A percentile compares a stretch with the other conserved stretches of the same genome.
phyloP scores from a whole-genome alignment of 768 basidiomycete species.

The Panus rudis region DNA sequence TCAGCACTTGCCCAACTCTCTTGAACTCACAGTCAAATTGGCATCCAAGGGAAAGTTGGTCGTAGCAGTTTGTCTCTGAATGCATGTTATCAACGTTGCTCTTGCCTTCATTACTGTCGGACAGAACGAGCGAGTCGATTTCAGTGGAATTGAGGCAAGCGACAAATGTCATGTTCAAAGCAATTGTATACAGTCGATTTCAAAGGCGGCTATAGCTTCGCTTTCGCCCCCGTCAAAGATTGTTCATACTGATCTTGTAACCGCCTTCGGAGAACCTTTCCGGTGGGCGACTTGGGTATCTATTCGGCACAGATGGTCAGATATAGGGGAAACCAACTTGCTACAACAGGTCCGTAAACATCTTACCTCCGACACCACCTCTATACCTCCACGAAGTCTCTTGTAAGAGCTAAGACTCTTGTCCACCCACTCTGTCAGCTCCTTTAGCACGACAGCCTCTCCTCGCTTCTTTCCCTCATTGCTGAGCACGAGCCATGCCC shows the following conservation, averaged over 20 bases:
- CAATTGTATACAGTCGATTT: no score
- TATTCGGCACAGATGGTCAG: constrained; percentile 15
- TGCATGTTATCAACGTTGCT: no score
- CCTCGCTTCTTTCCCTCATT: constrained; percentile 45
- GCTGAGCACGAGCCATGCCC: constrained; percentile 74
- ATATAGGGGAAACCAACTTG: not conserved
- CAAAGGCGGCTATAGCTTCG: constrained; percentile 10
- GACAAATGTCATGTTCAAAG: no score
- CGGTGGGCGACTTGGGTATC: constrained; percentile 71
- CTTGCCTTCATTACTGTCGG: no score
- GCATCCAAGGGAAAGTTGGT: no score
- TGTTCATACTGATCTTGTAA: constrained; percentile 53
- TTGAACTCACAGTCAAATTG: no score
- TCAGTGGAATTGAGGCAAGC: no score
- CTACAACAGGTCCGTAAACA: constrained; percentile 3
- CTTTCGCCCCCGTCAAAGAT: constrained; percentile 2
- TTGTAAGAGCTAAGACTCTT: constrained; percentile 67
- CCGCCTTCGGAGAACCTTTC: constrained; percentile 56
- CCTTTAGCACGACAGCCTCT: constrained; percentile 29
- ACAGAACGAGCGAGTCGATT: no score
- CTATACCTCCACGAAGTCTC: constrained; percentile 68
- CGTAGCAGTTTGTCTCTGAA: no score
- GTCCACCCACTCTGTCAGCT: constrained; percentile 54
- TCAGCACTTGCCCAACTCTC: no score
- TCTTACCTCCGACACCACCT: constrained; percentile 54